phyloP scores from a whole-genome alignment of 805 yeast species.

The Debaryomyces maramus region DNA sequence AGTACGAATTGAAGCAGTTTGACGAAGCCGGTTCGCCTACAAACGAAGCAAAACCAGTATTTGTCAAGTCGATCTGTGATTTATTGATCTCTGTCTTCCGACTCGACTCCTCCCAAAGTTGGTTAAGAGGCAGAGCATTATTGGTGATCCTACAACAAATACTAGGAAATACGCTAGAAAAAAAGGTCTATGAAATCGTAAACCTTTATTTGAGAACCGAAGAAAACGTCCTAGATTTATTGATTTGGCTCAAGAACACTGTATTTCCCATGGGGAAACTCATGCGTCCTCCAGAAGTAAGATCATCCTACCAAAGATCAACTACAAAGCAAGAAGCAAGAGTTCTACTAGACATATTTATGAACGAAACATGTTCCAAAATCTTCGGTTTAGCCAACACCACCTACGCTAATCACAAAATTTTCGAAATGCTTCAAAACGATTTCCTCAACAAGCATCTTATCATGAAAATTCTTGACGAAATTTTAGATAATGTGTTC shows the following conservation, averaged over 20 bases:
- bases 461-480: conserved; percentile 58
- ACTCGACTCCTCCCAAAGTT: conserved; percentile 59
- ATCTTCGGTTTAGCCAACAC: conserved; percentile 73
- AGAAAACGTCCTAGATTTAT: conserved; percentile 42
- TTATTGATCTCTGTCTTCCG: conserved; percentile 69
- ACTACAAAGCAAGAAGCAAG: conserved; percentile 59
- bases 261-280: conserved; percentile 50
- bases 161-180: conserved; percentile 85
- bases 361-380: conserved; percentile 65
- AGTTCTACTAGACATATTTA: conserved; percentile 52
- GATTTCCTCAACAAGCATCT: conserved; percentile 67
- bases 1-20: conserved; percentile 52
- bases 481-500: conserved; percentile 49
- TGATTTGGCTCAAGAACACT: conserved; percentile 21
- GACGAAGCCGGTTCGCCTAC: conserved; percentile 33
- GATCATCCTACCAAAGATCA: conserved; percentile 53
- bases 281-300: conserved; percentile 43
- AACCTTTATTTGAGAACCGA: conserved; percentile 39
- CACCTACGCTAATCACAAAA: conserved; percentile 55
- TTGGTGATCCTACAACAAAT: conserved; percentile 80
- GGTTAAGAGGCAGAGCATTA: conserved; percentile 85
- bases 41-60: conserved; percentile 36
- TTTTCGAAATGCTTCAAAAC: conserved; percentile 73
- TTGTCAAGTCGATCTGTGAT: conserved; percentile 82
- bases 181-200: conserved; percentile 51